Evolutionary conservation across 169 alveolate species (phyloP).

Genomic region (Eimeria zaria): DNA sequence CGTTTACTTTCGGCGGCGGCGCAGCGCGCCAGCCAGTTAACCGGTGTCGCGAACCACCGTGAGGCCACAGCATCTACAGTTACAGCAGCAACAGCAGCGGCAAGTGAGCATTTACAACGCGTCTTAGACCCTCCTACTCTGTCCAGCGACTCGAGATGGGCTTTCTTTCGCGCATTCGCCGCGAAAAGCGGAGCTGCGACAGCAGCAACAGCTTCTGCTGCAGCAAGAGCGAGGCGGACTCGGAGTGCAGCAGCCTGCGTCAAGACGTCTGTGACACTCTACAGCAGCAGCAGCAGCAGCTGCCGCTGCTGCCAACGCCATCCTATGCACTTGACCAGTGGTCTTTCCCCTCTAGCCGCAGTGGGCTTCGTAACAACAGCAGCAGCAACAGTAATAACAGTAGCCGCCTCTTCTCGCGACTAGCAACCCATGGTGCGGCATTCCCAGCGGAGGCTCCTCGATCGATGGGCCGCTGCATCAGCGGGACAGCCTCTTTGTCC

Average conservation of each 20-base stretch:
- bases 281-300: slow-evolving; percentile 47
- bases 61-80: slow-evolving; percentile 19
- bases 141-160: background rate
- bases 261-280: slow-evolving; percentile 47
- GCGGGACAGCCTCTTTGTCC: slow-evolving; percentile 27
- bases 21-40: slow-evolving; percentile 72
- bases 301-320: slow-evolving; percentile 62
- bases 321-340: slow-evolving; percentile 72
- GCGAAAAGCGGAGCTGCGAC: slow-evolving; percentile 62
- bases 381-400: slow-evolving; percentile 8
- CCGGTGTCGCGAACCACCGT: slow-evolving; percentile 75
- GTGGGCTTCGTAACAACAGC: slow-evolving; percentile 58
- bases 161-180: slow-evolving; percentile 47
- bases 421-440: slow-evolving; percentile 64
- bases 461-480: slow-evolving; percentile 8
- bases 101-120: background rate
- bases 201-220: slow-evolving; percentile 74
- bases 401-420: slow-evolving; percentile 59
- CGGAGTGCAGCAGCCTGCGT: slow-evolving; percentile 80
- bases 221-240: slow-evolving; percentile 69
- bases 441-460: slow-evolving; percentile 73
- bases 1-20: slow-evolving; percentile 72
- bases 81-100: slow-evolving; percentile 10
- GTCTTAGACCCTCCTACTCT: background rate
- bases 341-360: slow-evolving; percentile 65